Base-by-base conservation (phyloP, 768 basidiomycete species). In the Galerina sulciceps region DNA sequence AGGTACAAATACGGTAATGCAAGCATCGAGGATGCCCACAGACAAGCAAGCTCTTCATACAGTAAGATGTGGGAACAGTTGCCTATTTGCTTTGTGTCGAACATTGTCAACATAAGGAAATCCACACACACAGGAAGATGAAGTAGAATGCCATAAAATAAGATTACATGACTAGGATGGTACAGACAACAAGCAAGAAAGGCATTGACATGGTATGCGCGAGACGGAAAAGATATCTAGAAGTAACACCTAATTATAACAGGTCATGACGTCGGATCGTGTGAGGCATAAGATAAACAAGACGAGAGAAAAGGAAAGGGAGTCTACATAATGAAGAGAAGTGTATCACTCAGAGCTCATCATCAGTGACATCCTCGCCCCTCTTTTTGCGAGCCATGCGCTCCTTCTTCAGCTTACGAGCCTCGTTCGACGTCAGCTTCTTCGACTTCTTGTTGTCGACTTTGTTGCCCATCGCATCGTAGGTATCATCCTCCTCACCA, bases 391-490 rank as follows among this genome's bases (percentile, higher is more conserved):
- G 81, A 65, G 90, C 93, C 75, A 96, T 92, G 57, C 96, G 92
- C 63, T 95, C 95, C 88, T 98, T 98, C 94, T 97, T 98, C 66
- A 81, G 76, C 79, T 98, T 99, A 60, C 96, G 87, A 52, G 85
- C 84, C 73, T 99, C 96, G 26, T 82, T 72, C 23, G 95, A 79
- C 11, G 89, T 88, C 62, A 93, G 66, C 83, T 96, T 96, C 85
- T 93, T 95, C 68, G 73, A 67, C 85, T 96, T 96, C 79, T 88
- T 91, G 65, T 41, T 74, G 61, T 92, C 91, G 63, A 95, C 79
- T 88, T 95, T 96, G 91, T 98, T 98, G 60, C 96, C 96, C 91
- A 99, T 93, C 20, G 97, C 97, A 73, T 99, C 97, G 72, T 91
- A 99, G 68, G 84, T 79, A 40, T 86, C 94, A 49, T 96, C 93